Evolutionary conservation across 2,329 filamentous ascomycete genomes (phyloP).

Genomic region (Thielaviopsis cerberus): DNA sequence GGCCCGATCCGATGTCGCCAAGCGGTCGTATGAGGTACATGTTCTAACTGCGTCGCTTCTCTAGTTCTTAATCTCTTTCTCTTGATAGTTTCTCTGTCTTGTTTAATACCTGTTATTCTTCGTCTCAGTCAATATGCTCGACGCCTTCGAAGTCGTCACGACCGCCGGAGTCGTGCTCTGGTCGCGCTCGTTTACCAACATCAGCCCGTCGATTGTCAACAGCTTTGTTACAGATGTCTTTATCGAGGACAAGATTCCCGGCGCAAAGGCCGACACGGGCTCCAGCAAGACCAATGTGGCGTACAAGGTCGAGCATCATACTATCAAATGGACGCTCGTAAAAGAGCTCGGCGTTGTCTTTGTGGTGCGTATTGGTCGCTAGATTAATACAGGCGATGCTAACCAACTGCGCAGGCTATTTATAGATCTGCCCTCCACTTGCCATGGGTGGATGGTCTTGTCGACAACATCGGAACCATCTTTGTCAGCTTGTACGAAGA

Average conservation of each 20-base stretch:
- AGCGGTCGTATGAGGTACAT: background rate
- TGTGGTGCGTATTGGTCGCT: conserved; percentile 38
- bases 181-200: conserved; percentile 69
- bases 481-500: conserved; percentile 83
- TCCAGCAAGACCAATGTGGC: conserved; percentile 47
- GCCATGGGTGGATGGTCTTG: conserved; percentile 89
- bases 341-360: conserved; percentile 93
- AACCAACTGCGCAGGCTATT: conserved; percentile 46
- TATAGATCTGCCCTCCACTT: conserved; percentile 91
- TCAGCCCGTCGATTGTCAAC: conserved; percentile 74
- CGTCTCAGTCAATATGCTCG: conserved; percentile 52
- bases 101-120: background rate
- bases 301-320: conserved; percentile 85
- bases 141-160: conserved; percentile 90
- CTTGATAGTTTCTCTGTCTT: background rate
- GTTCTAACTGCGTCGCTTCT: background rate
- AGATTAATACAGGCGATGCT: background rate
- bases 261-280: conserved; percentile 36
- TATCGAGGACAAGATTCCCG: conserved; percentile 73
- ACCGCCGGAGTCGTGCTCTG: conserved; percentile 93
- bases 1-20: background rate
- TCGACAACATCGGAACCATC: conserved; percentile 84
- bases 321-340: conserved; percentile 76
- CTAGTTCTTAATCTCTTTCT: background rate
- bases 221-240: conserved; percentile 91